Conservation (phyloP, 2,329 filamentous ascomycete species). For the Zasmidium angulare region DNA sequence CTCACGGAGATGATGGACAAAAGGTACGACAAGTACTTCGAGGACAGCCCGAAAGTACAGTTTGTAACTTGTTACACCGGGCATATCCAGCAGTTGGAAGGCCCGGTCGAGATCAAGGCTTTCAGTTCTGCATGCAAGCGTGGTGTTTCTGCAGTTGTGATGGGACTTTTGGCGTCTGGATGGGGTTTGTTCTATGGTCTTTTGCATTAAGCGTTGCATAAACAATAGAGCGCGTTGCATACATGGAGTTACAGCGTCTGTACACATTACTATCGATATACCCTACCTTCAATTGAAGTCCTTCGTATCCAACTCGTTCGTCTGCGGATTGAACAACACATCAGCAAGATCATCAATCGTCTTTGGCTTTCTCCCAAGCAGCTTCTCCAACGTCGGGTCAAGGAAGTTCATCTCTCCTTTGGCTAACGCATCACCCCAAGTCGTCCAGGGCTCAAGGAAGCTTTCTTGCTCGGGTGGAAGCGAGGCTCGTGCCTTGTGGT, state of each 20-base stretch:
- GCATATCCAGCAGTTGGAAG: slow-evolving; percentile 56
- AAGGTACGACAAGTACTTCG: slow-evolving; percentile 25
- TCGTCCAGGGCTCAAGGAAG: neutral
- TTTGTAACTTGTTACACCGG: slow-evolving; percentile 57
- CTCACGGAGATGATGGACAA: slow-evolving; percentile 18
- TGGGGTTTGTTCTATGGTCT: neutral
- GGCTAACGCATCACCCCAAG: neutral
- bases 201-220: too few species aligned
- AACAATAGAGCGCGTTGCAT: too few species aligned
- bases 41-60: slow-evolving; percentile 45
- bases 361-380: neutral
- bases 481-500: neutral
- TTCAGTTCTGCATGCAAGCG: neutral
- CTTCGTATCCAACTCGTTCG: slow-evolving; percentile 6
- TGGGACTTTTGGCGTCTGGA: neutral
- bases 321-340: neutral
- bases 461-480: neutral
- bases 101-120: slow-evolving; percentile 34
- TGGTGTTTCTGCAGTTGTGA: neutral
- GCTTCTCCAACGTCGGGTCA: neutral
- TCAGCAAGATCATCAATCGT: neutral
- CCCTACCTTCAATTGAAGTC: slow-evolving; percentile 12
- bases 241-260: neutral
- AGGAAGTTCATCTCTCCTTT: neutral
- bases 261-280: too few species aligned